Conservation (phyloP, 2,329 filamentous ascomycete genomes). For the Ilyonectria destructans region DNA sequence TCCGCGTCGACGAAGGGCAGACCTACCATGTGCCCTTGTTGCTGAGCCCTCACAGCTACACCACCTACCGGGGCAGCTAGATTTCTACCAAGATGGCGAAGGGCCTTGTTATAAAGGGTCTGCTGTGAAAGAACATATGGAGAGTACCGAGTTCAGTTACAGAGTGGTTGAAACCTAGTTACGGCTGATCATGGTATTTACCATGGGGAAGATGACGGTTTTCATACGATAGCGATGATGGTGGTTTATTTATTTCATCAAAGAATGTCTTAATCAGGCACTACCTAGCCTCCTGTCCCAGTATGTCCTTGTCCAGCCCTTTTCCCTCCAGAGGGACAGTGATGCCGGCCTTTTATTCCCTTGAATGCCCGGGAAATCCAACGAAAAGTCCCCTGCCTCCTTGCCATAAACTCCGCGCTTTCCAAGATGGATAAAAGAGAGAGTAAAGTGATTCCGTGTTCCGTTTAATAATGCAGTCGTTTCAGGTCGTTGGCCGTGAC, state of each 20-base stretch:
- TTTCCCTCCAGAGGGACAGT: slow-evolving; percentile 47
- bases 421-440: slow-evolving; percentile 32
- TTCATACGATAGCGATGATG: slow-evolving; percentile 42
- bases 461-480: slow-evolving; percentile 41
- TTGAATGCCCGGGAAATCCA: slow-evolving; percentile 19
- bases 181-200: slow-evolving; percentile 15
- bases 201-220: slow-evolving; percentile 23
- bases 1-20: slow-evolving; percentile 70
- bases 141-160: not conserved
- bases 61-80: slow-evolving; percentile 85
- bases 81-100: not conserved
- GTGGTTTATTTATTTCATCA: slow-evolving; percentile 44
- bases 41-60: slow-evolving; percentile 85
- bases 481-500: slow-evolving; percentile 33
- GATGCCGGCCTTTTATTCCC: slow-evolving; percentile 30
- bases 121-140: not conserved
- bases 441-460: slow-evolving; percentile 13
- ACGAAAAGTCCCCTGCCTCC: slow-evolving; percentile 10
- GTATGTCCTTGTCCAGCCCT: slow-evolving; percentile 29
- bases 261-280: slow-evolving; percentile 38
- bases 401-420: slow-evolving; percentile 45
- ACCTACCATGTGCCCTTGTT: slow-evolving; percentile 87
- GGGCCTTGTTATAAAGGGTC: not conserved
- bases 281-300: slow-evolving; percentile 31
- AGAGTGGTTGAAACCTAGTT: not conserved